These are phyloP conservation scores for Phytophthora nicotianae DNA, from an alignment of 352 stramenopile genomes.

Conservation along the genomic window DNA sequence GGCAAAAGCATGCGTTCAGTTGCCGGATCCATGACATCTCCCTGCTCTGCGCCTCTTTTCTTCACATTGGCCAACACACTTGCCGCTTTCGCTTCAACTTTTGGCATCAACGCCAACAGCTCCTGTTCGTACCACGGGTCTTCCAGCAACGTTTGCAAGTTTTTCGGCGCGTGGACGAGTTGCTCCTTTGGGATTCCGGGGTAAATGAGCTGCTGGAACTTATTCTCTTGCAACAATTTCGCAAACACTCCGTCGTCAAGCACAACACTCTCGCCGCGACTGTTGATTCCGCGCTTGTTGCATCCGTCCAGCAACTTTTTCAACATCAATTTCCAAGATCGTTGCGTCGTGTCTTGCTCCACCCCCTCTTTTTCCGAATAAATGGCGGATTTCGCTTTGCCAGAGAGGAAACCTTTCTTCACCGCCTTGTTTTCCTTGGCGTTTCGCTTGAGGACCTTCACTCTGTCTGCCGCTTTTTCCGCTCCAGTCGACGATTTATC, in stretches of 20 bases:
- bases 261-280: slow-evolving; percentile 58
- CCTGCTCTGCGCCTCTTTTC: slow-evolving; percentile 61
- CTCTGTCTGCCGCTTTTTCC: slow-evolving; percentile 64
- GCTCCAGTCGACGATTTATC: slow-evolving; percentile 25
- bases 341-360: slow-evolving; percentile 42
- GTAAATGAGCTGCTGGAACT: slow-evolving; percentile 85
- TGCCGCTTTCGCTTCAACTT: slow-evolving; percentile 74
- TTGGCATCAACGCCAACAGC: slow-evolving; percentile 80
- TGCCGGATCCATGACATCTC: slow-evolving; percentile 77
- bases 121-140: slow-evolving; percentile 86
- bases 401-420: slow-evolving; percentile 57
- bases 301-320: slow-evolving; percentile 64
- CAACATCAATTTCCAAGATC: slow-evolving; percentile 73
- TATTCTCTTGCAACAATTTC: slow-evolving; percentile 63
- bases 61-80: slow-evolving; percentile 87
- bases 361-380: slow-evolving; percentile 75
- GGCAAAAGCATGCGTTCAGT: slow-evolving; percentile 74
- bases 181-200: slow-evolving; percentile 76
- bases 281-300: slow-evolving; percentile 58
- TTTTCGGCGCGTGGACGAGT: slow-evolving; percentile 68
- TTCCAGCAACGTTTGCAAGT: slow-evolving; percentile 71
- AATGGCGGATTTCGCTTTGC: slow-evolving; percentile 40
- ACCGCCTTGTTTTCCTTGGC: slow-evolving; percentile 24
- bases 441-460: slow-evolving; percentile 11
- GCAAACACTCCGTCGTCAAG: slow-evolving; percentile 84